Base-by-base conservation (phyloP, 768 basidiomycete species). In the Lanmaoa rubissima region DNA sequence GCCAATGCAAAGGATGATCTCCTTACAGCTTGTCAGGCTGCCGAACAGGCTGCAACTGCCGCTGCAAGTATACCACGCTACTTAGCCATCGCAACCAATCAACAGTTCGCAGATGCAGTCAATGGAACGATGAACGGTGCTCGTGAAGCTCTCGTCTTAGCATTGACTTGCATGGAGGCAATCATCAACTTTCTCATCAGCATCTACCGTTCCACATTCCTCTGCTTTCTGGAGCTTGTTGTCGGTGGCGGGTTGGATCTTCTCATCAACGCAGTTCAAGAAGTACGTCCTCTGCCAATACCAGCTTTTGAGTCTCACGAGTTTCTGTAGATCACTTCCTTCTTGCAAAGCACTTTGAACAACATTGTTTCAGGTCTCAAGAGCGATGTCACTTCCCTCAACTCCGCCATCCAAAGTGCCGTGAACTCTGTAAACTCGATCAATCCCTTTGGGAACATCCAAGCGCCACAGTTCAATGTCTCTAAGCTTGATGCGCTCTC, bases 161-260 rank as follows among this genome's bases (percentile, higher is more conserved):
- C 91, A 3, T 75, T 98, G 54, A 96, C 90, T 0, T 77, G 86
- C 38, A 88, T 96, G 83, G 92, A 97, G 68, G 85, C 79, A 1
- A 82, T 95, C 65, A 87, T 94, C 73, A 93, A 91, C 65, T 98
- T 98, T 72, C 82, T 97, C 61, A 82, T 98, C 61, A 89, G 93
- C 73, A 83, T 88, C 45, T 98, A 97, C 69, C 88, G 94, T 40
- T 95, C 94, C 4, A 90, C 95, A 4, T 87, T 96, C 66, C 80
- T 99, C 51, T 99, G 96, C 71, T 94, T 97, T 63, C 75, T 97
- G 61, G 94, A 98, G 72, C 80, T 98, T 43, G 85, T 91, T 24
- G 84, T 99, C 11, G 80, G 86, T 31, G 94, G 94, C 17, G 87
- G 82, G 7, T 77, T 99, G 50, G 80, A 84, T 26, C 75, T 98